Conservation (phyloP, 768 basidiomycete species). For the Phanerochaete carnosa region DNA sequence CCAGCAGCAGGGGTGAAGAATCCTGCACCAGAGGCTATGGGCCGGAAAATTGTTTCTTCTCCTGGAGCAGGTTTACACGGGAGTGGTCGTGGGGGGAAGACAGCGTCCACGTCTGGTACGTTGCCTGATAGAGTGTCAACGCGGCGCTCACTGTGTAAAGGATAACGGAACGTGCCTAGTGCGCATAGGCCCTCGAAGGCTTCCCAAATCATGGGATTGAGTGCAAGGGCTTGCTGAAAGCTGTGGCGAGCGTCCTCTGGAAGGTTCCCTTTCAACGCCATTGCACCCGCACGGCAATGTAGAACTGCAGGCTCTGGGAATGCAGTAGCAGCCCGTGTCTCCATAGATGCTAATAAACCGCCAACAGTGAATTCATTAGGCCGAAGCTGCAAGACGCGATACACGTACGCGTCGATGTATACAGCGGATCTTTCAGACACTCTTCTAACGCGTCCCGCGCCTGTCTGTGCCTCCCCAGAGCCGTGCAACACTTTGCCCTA, state of each 20-base stretch:
- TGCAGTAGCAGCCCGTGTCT: conserved; percentile 47
- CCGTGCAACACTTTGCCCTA: conserved; percentile 71
- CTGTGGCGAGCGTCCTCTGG: conserved; percentile 67
- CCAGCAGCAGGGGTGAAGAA: conserved; percentile 76
- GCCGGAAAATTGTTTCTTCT: conserved; percentile 48
- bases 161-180: conserved; percentile 51
- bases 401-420: conserved; percentile 56
- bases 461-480: conserved; percentile 71
- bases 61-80: conserved; percentile 52
- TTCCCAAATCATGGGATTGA: conserved; percentile 87
- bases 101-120: conserved; percentile 65
- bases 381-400: background rate
- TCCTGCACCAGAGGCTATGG: conserved; percentile 60
- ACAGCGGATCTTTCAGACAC: conserved; percentile 49
- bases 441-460: conserved; percentile 70
- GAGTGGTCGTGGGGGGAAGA: conserved; percentile 63
- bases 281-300: conserved; percentile 72
- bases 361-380: too few relatives aligned
- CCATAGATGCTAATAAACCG: conserved; percentile 46
- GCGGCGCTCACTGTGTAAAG: background rate
- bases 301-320: conserved; percentile 74
- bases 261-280: conserved; percentile 78
- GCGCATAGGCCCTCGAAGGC: conserved; percentile 86
- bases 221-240: conserved; percentile 66
- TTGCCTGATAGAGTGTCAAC: conserved; percentile 43